phyloP scores from a whole-genome alignment of 2,329 filamentous ascomycete genomes.

The Clonostachys rhizophaga region DNA sequence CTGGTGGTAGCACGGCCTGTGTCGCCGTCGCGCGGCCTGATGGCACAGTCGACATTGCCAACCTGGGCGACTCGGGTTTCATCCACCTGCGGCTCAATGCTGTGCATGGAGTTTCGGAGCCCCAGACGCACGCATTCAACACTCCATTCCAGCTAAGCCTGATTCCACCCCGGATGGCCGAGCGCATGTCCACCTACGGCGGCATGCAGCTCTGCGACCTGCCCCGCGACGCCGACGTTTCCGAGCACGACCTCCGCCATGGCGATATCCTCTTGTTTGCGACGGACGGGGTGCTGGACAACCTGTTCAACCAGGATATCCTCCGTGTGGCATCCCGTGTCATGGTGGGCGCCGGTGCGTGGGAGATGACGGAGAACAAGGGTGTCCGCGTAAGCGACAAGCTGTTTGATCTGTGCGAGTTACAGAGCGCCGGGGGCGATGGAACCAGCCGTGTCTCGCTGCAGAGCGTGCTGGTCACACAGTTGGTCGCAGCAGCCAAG shows the following conservation, averaged over 20 bases:
- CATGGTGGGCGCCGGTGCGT: conserved; percentile 73
- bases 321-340: conserved; percentile 71
- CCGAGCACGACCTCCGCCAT: conserved; percentile 72
- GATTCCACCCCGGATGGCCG: conserved; percentile 73
- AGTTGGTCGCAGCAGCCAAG: conserved; percentile 80
- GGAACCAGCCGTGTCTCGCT: conserved; percentile 44
- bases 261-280: conserved; percentile 93
- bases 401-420: conserved; percentile 38
- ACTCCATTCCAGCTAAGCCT: conserved; percentile 93
- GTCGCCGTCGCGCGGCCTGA: conserved; percentile 72
- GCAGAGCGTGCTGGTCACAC: conserved; percentile 73
- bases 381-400: conserved; percentile 61
- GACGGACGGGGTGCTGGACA: conserved; percentile 95
- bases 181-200: conserved; percentile 79
- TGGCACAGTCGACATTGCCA: conserved; percentile 81
- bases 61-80: conserved; percentile 93
- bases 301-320: conserved; percentile 86
- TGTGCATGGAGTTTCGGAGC: conserved; percentile 75
- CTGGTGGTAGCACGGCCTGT: conserved; percentile 88
- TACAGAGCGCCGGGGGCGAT: conserved; percentile 5
- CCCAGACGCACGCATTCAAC: conserved; percentile 96
- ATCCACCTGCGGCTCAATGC: conserved; percentile 81
- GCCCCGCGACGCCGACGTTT: conserved; percentile 78
- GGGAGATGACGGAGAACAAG: conserved; percentile 54
- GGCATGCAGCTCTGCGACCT: conserved; percentile 76